A percentile compares a stretch with the other conserved stretches of the same genome.
Evolutionary conservation across 2,329 filamentous ascomycete genomes (phyloP).

Genomic region (Penicillium sp.): DNA sequence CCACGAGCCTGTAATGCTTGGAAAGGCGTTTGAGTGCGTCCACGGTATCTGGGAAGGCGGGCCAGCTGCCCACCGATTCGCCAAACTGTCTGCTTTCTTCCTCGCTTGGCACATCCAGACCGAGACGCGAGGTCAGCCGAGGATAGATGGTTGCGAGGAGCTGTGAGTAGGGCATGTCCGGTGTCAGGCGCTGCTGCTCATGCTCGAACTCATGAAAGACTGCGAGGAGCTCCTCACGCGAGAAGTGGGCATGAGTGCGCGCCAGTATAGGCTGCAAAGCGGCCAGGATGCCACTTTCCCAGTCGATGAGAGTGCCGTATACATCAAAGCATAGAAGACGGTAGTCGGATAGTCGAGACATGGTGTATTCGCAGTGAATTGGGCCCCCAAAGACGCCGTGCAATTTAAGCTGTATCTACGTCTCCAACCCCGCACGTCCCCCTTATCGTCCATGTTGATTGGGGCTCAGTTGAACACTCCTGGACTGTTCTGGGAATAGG

Average conservation of each 20-base stretch:
- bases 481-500: neutral
- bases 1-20: slow-evolving; percentile 54
- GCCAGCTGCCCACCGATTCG: slow-evolving; percentile 51
- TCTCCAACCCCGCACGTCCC: neutral
- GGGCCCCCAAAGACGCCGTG: no score
- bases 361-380: slow-evolving; percentile 5
- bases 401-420: neutral
- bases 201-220: slow-evolving; percentile 37
- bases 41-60: slow-evolving; percentile 57
- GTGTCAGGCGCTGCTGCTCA: slow-evolving; percentile 53
- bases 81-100: slow-evolving; percentile 49
- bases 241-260: slow-evolving; percentile 40
- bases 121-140: slow-evolving; percentile 31
- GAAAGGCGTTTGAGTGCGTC: slow-evolving; percentile 50
- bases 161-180: slow-evolving; percentile 58
- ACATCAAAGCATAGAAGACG: slow-evolving; percentile 69
- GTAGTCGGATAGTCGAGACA: slow-evolving; percentile 38
- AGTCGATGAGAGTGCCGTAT: slow-evolving; percentile 77
- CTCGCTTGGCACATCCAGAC: slow-evolving; percentile 15
- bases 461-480: neutral
- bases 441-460: neutral
- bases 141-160: slow-evolving; percentile 53
- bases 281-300: slow-evolving; percentile 64
- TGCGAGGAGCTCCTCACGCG: slow-evolving; percentile 21
- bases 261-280: slow-evolving; percentile 49